Conservation (phyloP, 2,329 filamentous ascomycete species). For the Anisogramma anomala region DNA sequence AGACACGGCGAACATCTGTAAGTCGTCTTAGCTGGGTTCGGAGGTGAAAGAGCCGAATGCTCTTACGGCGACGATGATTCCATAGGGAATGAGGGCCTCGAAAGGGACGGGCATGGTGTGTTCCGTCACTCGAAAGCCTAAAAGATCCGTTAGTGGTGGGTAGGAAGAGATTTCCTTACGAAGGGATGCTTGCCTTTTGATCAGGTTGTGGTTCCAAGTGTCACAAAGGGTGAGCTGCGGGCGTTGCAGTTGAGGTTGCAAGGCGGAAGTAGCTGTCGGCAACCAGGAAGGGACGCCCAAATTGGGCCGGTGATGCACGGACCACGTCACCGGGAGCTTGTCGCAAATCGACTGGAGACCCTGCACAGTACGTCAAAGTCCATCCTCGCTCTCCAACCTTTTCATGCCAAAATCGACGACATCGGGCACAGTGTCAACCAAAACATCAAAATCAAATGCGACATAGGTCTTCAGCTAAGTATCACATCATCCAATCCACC, state of each 20-base stretch:
- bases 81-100: slow-evolving; percentile 53
- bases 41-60: slow-evolving; percentile 7
- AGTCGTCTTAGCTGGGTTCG: slow-evolving; percentile 5
- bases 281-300: not conserved
- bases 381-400: no score
- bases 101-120: slow-evolving; percentile 50
- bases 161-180: not conserved
- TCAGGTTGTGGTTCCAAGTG: not conserved
- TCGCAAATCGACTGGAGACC: not conserved
- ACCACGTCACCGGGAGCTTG: not conserved
- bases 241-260: not conserved
- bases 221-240: not conserved
- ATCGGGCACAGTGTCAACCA: not conserved
- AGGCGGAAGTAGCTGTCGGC: not conserved
- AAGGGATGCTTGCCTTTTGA: not conserved
- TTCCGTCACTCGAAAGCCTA: slow-evolving; percentile 9
- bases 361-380: no score
- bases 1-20: slow-evolving; percentile 51
- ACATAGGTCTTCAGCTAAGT: no score
- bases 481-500: not conserved
- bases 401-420: not conserved
- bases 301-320: not conserved
- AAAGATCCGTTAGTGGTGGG: slow-evolving; percentile 13
- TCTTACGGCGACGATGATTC: slow-evolving; percentile 51
- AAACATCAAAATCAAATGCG: not conserved